A percentile compares a stretch with the other conserved stretches of the same genome.
Conservation (phyloP, 2,329 filamentous ascomycete genomes). For the Fusarium nanum region DNA sequence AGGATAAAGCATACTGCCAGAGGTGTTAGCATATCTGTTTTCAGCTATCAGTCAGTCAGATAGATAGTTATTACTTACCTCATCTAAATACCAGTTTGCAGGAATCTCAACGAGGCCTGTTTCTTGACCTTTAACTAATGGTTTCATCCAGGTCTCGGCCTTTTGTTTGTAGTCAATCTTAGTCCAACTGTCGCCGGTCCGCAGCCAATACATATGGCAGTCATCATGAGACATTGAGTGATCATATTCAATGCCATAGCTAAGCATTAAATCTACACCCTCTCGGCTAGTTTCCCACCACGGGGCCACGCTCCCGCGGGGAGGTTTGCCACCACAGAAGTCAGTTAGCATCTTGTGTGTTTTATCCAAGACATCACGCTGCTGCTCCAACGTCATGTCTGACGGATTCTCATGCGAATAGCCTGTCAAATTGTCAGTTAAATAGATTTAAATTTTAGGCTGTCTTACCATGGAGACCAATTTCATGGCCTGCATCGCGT, state of each 20-base stretch:
- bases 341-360: slow-evolving; percentile 78
- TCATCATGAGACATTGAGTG: slow-evolving; percentile 69
- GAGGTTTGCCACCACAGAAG: slow-evolving; percentile 73
- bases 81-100: slow-evolving; percentile 69
- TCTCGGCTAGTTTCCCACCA: slow-evolving; percentile 80
- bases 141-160: slow-evolving; percentile 56
- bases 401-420: slow-evolving; percentile 80
- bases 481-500: slow-evolving; percentile 61
- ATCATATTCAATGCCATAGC: slow-evolving; percentile 77
- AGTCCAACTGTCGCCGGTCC: slow-evolving; percentile 73
- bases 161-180: slow-evolving; percentile 70
- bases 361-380: slow-evolving; percentile 80
- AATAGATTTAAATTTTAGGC: accelerated
- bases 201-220: slow-evolving; percentile 72
- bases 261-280: slow-evolving; percentile 72
- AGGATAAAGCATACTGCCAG: background rate
- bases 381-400: slow-evolving; percentile 79
- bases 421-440: slow-evolving; percentile 42
- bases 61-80: slow-evolving; percentile 41
- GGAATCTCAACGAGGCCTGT: slow-evolving; percentile 76
- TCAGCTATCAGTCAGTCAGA: background rate
- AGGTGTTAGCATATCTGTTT: too few relatives aligned
- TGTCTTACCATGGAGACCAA: slow-evolving; percentile 65
- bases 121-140: slow-evolving; percentile 66
- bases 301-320: slow-evolving; percentile 77